Base-by-base conservation (phyloP, 768 basidiomycete genomes). In the Phaeotremella skinneri region DNA sequence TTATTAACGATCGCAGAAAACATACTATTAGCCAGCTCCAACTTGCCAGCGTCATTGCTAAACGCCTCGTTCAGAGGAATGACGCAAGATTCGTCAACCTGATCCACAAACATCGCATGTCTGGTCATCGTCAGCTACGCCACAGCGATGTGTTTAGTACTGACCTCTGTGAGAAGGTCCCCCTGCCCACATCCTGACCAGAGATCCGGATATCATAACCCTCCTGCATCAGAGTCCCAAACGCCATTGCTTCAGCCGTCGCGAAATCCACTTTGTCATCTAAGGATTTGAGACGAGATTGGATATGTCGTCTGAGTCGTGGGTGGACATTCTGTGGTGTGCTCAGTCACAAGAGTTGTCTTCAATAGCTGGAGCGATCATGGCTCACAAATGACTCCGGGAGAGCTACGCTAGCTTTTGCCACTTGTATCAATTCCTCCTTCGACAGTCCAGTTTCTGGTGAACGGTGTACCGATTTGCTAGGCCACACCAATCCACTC, bases 41-140 rank as follows among this genome's bases (percentile, higher is more conserved):
- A 75, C 68, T 84, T 87, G 29, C 88, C 88, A n/a, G 61, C 61
- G 23, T 55, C 23, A 30, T 63, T 48, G 39, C 61, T 64, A 49
- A 75, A 61, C 2, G 49, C 43, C 53, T 75, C 66, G 30, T 96
- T 94, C 56, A 96, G 79, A 0, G 92, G 92, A 0, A 93, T 87
- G 30, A 85, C 75, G 13, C 90, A 87, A 0, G 82, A 80, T 67
- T 94, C 91, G 0, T 85, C 87, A 71, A 83, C 83, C 76, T 94
- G 92, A 70, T 96, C 85, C 1, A 94, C 89, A 20, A 93, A 78
- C 90, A 94, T 92, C 0, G 91, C 91, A 76, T 94, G 92, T 4
- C 85, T 84, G 34, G 49, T 45, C 11, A 30, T 60, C 52, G 63
- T 17, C 59, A 70, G 26, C n/a, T 34, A 23, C 7, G 21, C 23